Base-by-base conservation (phyloP, 345 rosid genomes). In the Populus pruinosa region DNA sequence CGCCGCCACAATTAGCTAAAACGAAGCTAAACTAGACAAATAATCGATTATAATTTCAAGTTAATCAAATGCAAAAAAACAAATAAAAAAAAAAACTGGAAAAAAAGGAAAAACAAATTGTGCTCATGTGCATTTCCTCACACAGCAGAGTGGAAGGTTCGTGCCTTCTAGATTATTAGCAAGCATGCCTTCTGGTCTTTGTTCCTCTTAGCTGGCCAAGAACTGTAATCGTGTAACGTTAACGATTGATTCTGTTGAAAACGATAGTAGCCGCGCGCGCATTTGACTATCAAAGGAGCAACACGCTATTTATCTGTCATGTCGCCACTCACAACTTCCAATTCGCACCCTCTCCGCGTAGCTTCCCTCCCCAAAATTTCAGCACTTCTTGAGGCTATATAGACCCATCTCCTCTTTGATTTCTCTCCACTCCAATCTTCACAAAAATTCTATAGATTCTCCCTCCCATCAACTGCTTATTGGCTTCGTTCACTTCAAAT, bases 201-300 rank as follows among this genome's bases (percentile, higher is more conserved):
- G 2, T 21, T 41, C 67, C 4, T 68, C 61, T 55, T 76, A 76
- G 79, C 79, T 76, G 79, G 73, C 73, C 41, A 23, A 25, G 53
- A 17, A 12, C 78, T 36, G 73, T 56, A 38, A 25, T 65, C 8
- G 67, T 64, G 33, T 64, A 6, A 41, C 21, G 18, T 17, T 43
- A 43, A 1, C 8, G 18, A 13, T 33, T 21, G 69, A 44, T 13
- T 43, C n/a, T 33, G 74, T 71, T 71, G n/a, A 64, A 6, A 71
- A 25, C 66, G 20, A 36, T 4, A 35, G 20, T 2, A 59, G 75
- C 50, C 70, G 25, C 63, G 61, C 69, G 2, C 17, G 0, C 35
- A 5, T 61, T 25, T 21, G n/a, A 16, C 27, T 8, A 27, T 33
- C 9, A 12, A 53, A 3, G 2, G 13, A 59, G 10, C 50, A 61